Evolutionary conservation across 345 rosid species (phyloP), one percentile per base, ranked within the genome.

Genomic region (Lepidium africanum): DNA sequence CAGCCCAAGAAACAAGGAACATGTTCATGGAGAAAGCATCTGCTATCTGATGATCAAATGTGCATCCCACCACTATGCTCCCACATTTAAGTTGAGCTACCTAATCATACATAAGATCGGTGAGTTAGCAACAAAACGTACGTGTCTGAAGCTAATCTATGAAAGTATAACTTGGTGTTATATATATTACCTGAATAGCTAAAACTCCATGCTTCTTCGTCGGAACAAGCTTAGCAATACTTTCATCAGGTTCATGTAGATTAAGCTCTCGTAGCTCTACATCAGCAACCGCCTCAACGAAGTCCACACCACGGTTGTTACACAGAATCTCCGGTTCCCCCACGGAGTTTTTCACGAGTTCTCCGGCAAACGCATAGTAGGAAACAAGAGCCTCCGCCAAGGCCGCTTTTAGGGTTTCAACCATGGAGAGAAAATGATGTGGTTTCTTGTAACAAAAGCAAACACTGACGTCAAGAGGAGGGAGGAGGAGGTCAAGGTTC

Each of bases 321-420:
- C 90, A 91, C 0, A 85, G 79, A 38, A 88, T 70, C 85, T 88
- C 97, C 0, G 96, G 91, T 77, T 91, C 97, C 5, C 86, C 87
- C 3, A 59, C 46, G 0, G 86, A 40, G 79, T 80, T 88, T 1
- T 54, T 9, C 32, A 88, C 85, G 5, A 88, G 77, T 81, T 88
- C 87, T 0, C 91, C 93, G 1, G 87, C 84, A 4, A 86, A 84
- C 11, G 91, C 85, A 11, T 88, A 91, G 81, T 84, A 91, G 3
- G 86, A 68, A 5, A 84, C 83, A 12, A 91, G 84, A 43, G 83
- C 79, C 66, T 88, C 71, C 2, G 89, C 89, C 79, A 91, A 23
- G 27, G 87, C 72, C 53, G 59, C 76, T 78, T 88, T 86, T 1
- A 91, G 81, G 36, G 55, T 72, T n/a, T 64, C 75, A 32, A 52